Conservation (phyloP, 2,329 filamentous ascomycete species). For the Claviceps humidiphila region DNA sequence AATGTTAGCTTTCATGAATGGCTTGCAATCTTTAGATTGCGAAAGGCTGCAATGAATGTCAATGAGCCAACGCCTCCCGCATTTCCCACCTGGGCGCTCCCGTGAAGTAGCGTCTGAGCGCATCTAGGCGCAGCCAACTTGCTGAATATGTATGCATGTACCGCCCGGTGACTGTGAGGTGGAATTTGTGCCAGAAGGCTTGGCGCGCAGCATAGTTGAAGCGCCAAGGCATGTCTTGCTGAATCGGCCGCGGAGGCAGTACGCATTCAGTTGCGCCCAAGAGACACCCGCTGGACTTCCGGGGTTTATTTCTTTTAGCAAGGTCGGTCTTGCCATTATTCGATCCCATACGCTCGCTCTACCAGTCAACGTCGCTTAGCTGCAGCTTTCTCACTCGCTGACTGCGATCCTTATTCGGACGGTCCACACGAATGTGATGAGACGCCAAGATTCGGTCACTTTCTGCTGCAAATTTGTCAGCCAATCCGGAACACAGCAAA, state of each 20-base stretch:
- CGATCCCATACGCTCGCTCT: slow-evolving; percentile 19
- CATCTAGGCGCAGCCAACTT: not conserved
- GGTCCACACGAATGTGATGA: slow-evolving; percentile 43
- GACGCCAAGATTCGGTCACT: slow-evolving; percentile 35
- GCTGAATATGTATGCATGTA: not conserved
- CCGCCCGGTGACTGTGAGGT: not conserved
- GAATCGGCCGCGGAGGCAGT: not conserved
- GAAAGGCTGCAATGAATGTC: not conserved
- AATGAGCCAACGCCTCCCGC: not conserved
- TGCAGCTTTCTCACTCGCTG: slow-evolving; percentile 85
- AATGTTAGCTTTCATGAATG: not conserved
- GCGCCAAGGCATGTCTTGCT: not conserved
- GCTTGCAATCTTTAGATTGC: not conserved
- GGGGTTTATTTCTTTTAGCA: not conserved
- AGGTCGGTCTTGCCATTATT: not conserved
- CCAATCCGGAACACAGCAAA: not conserved
- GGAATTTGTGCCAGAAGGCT: not conserved
- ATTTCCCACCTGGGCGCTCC: not conserved
- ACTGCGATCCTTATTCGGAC: slow-evolving; percentile 48
- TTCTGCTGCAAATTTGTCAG: slow-evolving; percentile 22
- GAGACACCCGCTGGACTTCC: not conserved
- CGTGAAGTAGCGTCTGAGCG: not conserved
- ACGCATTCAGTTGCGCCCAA: not conserved
- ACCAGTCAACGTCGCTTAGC: slow-evolving; percentile 97
- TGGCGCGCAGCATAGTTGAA: not conserved